Evolutionary conservation across 2,329 filamentous ascomycete genomes (phyloP), one percentile per base, ranked within the genome.

Genomic region (Alternaria tenuissima): DNA sequence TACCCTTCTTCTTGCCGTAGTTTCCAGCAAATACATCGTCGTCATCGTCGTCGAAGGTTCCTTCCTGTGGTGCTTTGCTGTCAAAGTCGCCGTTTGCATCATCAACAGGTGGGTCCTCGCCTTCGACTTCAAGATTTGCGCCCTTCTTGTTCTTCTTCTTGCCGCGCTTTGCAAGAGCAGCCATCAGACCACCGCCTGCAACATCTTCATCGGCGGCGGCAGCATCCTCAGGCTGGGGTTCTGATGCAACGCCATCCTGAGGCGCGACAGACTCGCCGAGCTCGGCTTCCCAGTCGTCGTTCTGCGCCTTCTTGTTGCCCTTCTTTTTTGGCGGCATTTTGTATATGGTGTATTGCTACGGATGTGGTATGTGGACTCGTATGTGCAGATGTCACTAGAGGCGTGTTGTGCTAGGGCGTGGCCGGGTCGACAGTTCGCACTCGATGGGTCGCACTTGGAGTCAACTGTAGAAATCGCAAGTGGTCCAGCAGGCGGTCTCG

Each of bases 251-350:
- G 41, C 81, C 80, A 62, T 86, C 81, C 55, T 85, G 82, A 7
- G 91, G 88, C 66, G 87, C 87, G 74, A 89, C 85, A 62, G 85
- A 83, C 82, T 97, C 94, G 74, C 93, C 94, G 56, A 97, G 85
- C 66, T 97, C 93, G 57, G 91, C 89, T 80, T 98, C 95, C 94
- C 94, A 97, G 85, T 97, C 93, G 76, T 97, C 93, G 75, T 97
- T 92, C 77, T 91, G 88, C 79, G 88, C 89, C 80, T 89, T 89
- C 85, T 94, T 96, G 81, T 89, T 91, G 78, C 90, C 91, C 87
- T 97, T 97, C 86, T 95, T 96, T 85, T 97, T 97, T 64, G 94
- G 94, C 76, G 94, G 83, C 94, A 97, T 98, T 63, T 80, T 84
- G 80, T 55, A 38, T 39, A 55, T 42, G 18, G 49, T 48, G 38